A percentile compares a stretch with the other conserved stretches of the same genome.
Conservation (phyloP, 1,284 basidiomycete species). For the Boletus hoseneyae region DNA sequence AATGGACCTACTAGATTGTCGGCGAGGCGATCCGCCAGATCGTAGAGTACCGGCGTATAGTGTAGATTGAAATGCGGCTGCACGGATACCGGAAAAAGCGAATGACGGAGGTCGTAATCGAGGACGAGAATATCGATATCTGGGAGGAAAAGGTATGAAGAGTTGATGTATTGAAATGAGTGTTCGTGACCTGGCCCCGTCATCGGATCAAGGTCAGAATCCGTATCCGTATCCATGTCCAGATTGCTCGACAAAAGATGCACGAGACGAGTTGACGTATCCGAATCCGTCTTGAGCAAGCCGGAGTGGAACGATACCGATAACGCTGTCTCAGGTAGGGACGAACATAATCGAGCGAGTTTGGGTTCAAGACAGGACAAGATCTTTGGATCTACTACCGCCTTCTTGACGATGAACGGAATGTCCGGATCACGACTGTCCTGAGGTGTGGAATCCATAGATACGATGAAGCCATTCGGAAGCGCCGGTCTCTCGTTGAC, state of each 20-base stretch:
- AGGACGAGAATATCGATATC: conserved; percentile 40
- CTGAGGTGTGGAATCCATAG: conserved; percentile 10
- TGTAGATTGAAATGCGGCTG: conserved; percentile 15
- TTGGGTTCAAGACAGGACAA: conserved; percentile 33
- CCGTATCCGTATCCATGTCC: background rate
- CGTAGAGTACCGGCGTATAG: conserved; percentile 40
- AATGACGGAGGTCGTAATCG: conserved; percentile 45
- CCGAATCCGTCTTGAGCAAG: background rate
- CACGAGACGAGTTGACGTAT: conserved; percentile 7
- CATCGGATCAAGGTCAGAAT: conserved; percentile 4
- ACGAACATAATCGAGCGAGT: conserved; percentile 24
- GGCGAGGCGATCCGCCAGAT: conserved; percentile 36
- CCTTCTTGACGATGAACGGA: conserved; percentile 8
- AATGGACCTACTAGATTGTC: conserved; percentile 37
- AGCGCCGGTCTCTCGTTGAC: conserved; percentile 8
- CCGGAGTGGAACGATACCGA: conserved; percentile 14
- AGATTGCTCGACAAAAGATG: conserved; percentile 15
- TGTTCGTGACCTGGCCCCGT: conserved; percentile 11
- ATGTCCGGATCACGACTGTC: background rate
- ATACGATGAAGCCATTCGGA: conserved; percentile 11
- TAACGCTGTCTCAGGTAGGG: conserved; percentile 10
- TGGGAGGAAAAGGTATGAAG: conserved; percentile 5
- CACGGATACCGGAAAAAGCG: conserved; percentile 32
- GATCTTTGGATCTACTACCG: conserved; percentile 17
- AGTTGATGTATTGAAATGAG: conserved; percentile 19